These are phyloP conservation scores for Apiospora phragmitis DNA, from an alignment of 2,329 filamentous ascomycete species.

Conservation along the genomic window DNA sequence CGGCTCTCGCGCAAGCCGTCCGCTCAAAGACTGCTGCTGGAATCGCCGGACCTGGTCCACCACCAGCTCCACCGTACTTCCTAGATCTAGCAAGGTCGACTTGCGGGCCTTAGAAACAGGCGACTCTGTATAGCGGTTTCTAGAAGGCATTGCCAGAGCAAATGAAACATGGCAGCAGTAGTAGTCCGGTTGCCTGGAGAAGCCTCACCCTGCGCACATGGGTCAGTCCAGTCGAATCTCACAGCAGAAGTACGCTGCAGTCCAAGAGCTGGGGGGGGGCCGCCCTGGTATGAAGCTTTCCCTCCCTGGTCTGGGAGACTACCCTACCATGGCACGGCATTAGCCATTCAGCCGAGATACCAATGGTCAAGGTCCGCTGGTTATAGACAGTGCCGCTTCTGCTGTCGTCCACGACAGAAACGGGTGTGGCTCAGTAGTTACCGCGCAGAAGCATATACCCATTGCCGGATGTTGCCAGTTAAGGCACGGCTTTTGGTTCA, in stretches of 20 bases:
- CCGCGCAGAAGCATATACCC: constrained; percentile 26
- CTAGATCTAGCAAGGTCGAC: not conserved
- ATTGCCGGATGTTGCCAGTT: constrained; percentile 7
- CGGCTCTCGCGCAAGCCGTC: constrained; percentile 13
- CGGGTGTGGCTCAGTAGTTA: constrained; percentile 41
- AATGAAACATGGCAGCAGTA: constrained; percentile 8
- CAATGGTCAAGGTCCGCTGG: constrained; percentile 38
- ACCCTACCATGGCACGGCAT: constrained; percentile 39
- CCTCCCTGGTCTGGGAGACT: not conserved
- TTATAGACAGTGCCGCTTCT: constrained; percentile 34
- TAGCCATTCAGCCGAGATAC: constrained; percentile 51
- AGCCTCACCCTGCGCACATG: not conserved
- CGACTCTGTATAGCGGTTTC: constrained; percentile 6
- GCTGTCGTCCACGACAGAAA: constrained; percentile 33
- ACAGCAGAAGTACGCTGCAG: constrained; percentile 1
- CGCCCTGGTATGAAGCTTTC: not conserved
- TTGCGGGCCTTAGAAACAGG: constrained; percentile 2
- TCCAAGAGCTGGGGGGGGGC: not conserved
- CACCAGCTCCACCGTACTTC: constrained; percentile 6
- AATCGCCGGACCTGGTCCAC: not conserved
- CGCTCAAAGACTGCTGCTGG: constrained; percentile 16
- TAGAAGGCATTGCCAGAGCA: constrained; percentile 6
- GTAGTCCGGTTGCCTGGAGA: not conserved
- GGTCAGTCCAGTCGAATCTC: not conserved
- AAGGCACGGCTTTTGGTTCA: constrained; percentile 31